Evolutionary conservation across 352 stramenopile species (phyloP), one percentile per base, ranked within the genome.

Genomic region (Phytophthora melonis): DNA sequence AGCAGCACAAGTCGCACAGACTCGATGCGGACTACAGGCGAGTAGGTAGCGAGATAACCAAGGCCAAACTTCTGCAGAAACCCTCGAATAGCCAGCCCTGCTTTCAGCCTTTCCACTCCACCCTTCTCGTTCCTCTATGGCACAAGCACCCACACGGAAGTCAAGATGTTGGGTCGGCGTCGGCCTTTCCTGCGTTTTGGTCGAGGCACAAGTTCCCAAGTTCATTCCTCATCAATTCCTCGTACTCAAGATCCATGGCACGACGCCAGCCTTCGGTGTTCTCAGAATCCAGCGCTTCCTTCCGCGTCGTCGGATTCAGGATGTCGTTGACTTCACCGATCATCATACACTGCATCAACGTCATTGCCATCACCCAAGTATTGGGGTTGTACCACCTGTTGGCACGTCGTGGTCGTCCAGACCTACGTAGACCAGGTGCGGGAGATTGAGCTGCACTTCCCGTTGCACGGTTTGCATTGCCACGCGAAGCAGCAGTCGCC

Each of bases 311-410:
- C 1, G 57, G 50, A 39, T 72, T 72, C 36, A 62, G 10, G 1
- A 66, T 36, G 1, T 63, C 14, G 23, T 49, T 66, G 0, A 72
- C 65, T 5, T 32, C 27, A 14, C 57, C 58, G 21, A 72, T 66
- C 10, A 72, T 25, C 66, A 72, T 72, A 16, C 58, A 58, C 21
- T 52, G 36, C 50, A 66, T 58, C 8, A 72, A 47, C 0, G 50
- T 57, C 54, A 52, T 49, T 14, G n/a, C 25, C 63, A 63, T 69
- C 5, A 63, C 16, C 63, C 63, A 69, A 16, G 34, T 39, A 13
- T 18, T 52, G 8, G 30, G 65, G 14, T 53, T 34, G n/a, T 72
- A 62, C 16, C 36, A 6, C 6, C n/a, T 54, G 19, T 21, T 72
- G 16, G 32, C 6, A 5, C 36, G 65, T 5, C 49, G 65, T 36